These are phyloP conservation scores for Botryotinia narcissicola DNA, from an alignment of 2,329 filamentous ascomycete genomes.

Conservation along the genomic window DNA sequence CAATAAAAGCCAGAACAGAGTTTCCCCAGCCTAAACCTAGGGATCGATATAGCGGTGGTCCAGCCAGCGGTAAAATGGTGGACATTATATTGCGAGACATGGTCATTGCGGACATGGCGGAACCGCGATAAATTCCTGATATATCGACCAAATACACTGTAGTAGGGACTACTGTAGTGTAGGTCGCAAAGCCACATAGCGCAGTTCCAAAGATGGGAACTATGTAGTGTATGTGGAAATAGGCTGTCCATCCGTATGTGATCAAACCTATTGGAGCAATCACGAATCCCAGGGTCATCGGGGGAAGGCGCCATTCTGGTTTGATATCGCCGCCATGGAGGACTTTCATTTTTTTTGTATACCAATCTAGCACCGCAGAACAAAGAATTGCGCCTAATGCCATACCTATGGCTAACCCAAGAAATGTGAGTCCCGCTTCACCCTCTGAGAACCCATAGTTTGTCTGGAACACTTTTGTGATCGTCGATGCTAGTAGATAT, in stretches of 20 bases:
- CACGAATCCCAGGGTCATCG: constrained; percentile 53
- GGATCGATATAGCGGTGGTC: constrained; percentile 26
- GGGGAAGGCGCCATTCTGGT: constrained; percentile 61
- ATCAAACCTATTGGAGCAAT: constrained; percentile 54
- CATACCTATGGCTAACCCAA: constrained; percentile 46
- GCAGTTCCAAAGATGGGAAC: constrained; percentile 54
- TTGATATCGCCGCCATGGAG: constrained; percentile 34
- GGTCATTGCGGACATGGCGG: constrained; percentile 41
- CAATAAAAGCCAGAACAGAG: constrained; percentile 40
- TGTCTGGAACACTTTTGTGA: constrained; percentile 54
- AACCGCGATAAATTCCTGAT: constrained; percentile 34
- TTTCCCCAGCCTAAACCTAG: constrained; percentile 49
- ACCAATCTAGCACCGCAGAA: neutral
- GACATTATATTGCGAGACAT: constrained; percentile 26
- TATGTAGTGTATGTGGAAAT: constrained; percentile 51
- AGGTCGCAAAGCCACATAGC: constrained; percentile 46
- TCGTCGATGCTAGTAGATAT: constrained; percentile 58
- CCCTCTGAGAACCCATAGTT: constrained; percentile 55
- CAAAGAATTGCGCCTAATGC: constrained; percentile 3
- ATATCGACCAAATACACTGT: constrained; percentile 53
- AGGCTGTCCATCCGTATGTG: constrained; percentile 56
- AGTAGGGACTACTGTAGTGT: constrained; percentile 22
- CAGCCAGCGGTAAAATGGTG: constrained; percentile 38
- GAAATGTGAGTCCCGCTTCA: constrained; percentile 54
- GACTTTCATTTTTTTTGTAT: constrained; percentile 37